These are phyloP conservation scores for Tetracentron sinense DNA, from an alignment of 164 flowering plant genomes.

Conservation along the genomic window DNA sequence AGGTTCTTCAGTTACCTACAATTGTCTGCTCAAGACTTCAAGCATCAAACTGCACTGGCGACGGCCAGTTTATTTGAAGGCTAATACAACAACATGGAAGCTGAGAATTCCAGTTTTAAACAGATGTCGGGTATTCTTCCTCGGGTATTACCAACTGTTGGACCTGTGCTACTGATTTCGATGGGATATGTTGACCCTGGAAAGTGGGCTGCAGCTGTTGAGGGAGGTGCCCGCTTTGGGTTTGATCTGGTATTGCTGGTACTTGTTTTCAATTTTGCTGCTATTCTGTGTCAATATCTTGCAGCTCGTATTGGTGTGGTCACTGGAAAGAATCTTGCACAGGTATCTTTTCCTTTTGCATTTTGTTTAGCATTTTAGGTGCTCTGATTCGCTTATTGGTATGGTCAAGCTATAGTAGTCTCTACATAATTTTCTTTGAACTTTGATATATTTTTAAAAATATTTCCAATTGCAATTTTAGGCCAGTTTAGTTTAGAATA, in stretches of 20 bases:
- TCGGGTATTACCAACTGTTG: constrained; percentile 52
- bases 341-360: constrained; percentile 43
- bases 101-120: constrained; percentile 26
- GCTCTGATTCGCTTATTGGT: too few relatives aligned
- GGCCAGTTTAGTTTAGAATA: too few relatives aligned
- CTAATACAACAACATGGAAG: constrained; percentile 41
- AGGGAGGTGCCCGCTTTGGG: constrained; percentile 93
- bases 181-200: constrained; percentile 91
- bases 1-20: constrained; percentile 17
- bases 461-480: too few relatives aligned
- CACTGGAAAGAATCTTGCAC: constrained; percentile 81
- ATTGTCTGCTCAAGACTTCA: constrained; percentile 11
- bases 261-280: constrained; percentile 62
- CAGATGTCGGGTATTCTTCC: constrained; percentile 26
- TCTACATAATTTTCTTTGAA: background rate
- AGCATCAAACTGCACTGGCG: constrained; percentile 13
- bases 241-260: constrained; percentile 52
- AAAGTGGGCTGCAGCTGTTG: constrained; percentile 88
- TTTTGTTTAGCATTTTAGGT: background rate
- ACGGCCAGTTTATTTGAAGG: constrained; percentile 3
- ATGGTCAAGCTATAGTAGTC: background rate
- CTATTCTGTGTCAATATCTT: constrained; percentile 80
- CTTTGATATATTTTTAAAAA: background rate
- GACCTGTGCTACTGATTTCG: constrained; percentile 63
- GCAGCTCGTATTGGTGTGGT: constrained; percentile 71